A percentile compares a stretch with the other conserved stretches of the same genome.
These are phyloP conservation scores for Maudiozyma pseudohumilis DNA, from an alignment of 805 yeast species.

Conservation along the genomic window DNA sequence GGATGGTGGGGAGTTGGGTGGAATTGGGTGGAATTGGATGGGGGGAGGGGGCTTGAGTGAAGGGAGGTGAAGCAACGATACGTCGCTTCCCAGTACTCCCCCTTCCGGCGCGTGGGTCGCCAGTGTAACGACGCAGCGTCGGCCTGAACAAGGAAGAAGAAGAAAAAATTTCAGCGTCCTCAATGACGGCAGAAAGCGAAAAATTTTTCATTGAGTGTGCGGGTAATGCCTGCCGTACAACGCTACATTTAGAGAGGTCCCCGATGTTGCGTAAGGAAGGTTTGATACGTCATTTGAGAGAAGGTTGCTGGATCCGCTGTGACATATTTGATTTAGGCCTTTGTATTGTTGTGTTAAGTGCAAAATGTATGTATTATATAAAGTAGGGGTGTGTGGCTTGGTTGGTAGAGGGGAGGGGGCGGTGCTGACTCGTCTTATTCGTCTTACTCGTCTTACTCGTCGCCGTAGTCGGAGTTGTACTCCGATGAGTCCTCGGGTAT, in stretches of 20 bases:
- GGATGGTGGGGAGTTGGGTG: neutral
- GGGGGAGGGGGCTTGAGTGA: neutral
- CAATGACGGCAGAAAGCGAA: neutral
- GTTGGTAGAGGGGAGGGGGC: too few species aligned
- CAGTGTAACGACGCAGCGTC: neutral
- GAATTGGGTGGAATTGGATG: neutral
- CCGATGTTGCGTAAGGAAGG: neutral
- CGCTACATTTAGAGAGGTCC: neutral
- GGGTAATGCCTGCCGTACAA: constrained; percentile 1
- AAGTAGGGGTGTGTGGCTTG: too few species aligned
- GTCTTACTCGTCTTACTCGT: neutral
- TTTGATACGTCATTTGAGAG: too few species aligned
- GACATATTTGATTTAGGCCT: too few species aligned
- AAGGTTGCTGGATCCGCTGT: too few species aligned
- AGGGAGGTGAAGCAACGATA: neutral
- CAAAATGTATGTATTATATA: too few species aligned
- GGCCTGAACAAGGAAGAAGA: neutral
- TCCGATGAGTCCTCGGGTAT: neutral
- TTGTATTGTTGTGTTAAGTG: too few species aligned
- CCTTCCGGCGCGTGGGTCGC: neutral
- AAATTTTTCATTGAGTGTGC: neutral
- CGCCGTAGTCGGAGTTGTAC: neutral
- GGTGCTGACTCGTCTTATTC: too few species aligned
- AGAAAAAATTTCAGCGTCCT: too few species aligned
- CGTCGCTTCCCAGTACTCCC: neutral